These are phyloP conservation scores for Blastobotrys petasosporus DNA, from an alignment of 1,139 yeast genomes.

Conservation along the genomic window DNA sequence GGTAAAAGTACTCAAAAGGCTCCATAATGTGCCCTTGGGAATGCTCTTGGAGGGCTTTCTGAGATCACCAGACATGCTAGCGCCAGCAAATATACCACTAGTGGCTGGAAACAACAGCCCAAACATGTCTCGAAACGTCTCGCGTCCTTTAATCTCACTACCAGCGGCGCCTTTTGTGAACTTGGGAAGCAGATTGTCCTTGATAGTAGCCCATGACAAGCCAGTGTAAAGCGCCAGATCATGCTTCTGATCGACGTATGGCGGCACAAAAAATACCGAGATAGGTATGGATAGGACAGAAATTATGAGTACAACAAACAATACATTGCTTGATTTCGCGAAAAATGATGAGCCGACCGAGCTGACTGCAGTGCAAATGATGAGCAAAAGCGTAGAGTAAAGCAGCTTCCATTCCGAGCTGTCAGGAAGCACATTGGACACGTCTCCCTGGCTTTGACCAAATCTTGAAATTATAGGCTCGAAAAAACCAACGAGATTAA, in stretches of 20 bases:
- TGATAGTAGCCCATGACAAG: conserved; percentile 57
- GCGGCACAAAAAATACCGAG: conserved; percentile 59
- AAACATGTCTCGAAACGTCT: conserved; percentile 76
- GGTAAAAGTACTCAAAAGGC: conserved; percentile 65
- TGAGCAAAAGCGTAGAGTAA: conserved; percentile 61
- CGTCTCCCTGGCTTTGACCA: conserved; percentile 52
- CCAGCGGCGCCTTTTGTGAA: conserved; percentile 93
- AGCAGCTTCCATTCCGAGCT: conserved; percentile 51
- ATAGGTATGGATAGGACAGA: conserved; percentile 81
- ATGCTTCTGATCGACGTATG: conserved; percentile 48
- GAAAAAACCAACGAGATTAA: conserved; percentile 74
- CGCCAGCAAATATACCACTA: conserved; percentile 98
- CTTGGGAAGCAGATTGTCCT: conserved; percentile 62
- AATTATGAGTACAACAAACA: conserved; percentile 61
- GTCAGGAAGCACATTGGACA: conserved; percentile 49
- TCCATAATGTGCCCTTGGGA: conserved; percentile 84
- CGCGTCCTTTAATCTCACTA: conserved; percentile 57
- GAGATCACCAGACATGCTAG: conserved; percentile 96
- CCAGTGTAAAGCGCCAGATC: conserved; percentile 59
- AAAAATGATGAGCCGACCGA: conserved; percentile 76
- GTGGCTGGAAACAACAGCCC: conserved; percentile 97
- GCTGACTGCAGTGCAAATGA: conserved; percentile 71
- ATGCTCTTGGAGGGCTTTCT: conserved; percentile 79
- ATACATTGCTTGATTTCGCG: conserved; percentile 71
- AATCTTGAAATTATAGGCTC: conserved; percentile 67